Base-by-base conservation (phyloP, 305 asterid species). In the Rubia tinctorum region DNA sequence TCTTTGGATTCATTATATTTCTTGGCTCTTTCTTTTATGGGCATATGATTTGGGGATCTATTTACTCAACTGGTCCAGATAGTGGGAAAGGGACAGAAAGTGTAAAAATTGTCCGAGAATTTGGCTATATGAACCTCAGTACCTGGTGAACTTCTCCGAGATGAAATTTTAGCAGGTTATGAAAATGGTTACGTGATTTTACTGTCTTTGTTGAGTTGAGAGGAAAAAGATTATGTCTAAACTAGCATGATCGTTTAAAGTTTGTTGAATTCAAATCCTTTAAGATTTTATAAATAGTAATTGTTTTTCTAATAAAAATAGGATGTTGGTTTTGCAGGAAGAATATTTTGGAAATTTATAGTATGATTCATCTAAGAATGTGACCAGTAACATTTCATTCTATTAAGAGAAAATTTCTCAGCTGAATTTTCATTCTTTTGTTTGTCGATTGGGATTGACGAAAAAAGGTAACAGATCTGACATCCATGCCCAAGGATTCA, bases 361-460 rank as follows among this genome's bases (percentile, higher is more conserved):
- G 30, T 27, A 27, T 27, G 30, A 27, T 27, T 27, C 30, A 27
- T 27, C 30, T 27, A 27, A 27, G 30, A 27, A 34, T 34, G 4
- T 34, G 4, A 34, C 4, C 2, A 34, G 39, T 34, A 34, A 5
- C 39, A 34, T 34, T 34, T 34, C 39, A 34, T 34, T 34, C 39
- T 34, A 34, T 34, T 34, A 34, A 34, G 39, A 34, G 39, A 34
- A 34, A 5, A 34, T 34, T 34, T 34, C 39, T 92, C 97, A 75
- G 99, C 99, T 81, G 97, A 98, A 72, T 2, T 34, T 34, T 34
- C 39, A 34, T 34, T 92, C 99, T 77, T 95, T 95, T 84, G 96
- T 97, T 81, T 95, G 99, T 79, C 94, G 99, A 83, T 82, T 92
- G 78, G 99, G 98, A 75, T 95, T 98, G 99, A 98, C 99, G 30